Base-by-base conservation (phyloP, 768 basidiomycete species). In the Pisolithus orientalis region DNA sequence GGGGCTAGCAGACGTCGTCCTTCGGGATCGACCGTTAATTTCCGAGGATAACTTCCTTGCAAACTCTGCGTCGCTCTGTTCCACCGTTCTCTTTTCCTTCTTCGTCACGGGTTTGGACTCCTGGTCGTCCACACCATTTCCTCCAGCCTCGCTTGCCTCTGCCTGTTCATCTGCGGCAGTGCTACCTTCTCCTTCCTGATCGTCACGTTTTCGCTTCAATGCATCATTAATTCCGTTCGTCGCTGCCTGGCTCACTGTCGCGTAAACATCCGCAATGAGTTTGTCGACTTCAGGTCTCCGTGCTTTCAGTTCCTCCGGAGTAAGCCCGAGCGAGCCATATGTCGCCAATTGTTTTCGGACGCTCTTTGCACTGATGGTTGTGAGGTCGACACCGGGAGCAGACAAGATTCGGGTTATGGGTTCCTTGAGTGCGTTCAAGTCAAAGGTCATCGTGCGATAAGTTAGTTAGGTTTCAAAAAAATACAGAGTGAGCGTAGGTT, bases 331-430 rank as follows among this genome's bases (percentile, higher is more conserved):
- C 75, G 54, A 71, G 50, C 52, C 53, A 50, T 68, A 62, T 54
- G 80, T 80, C 52, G 80, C 59, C 60, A 56, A 93, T 72, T 83
- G 80, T 63, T 85, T 86, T 57, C 94, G 82, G 60, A 96, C 91
- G 70, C 83, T 84, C 72, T 91, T 95, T 44, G 92, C 93, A 65
- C 84, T 88, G 68, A 93, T 89, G 44, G 85, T 87, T 44, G 74
- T 55, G 61, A 93, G 77, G 75, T 93, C 87, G 44, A 80, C 85
- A 44, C 81, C 84, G 3, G 90, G 90, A 17, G 85, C 84, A 29
- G 80, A 75, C 48, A 93, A 80, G 65, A 93, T 89, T 53, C 75
- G 71, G 57, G 75, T 76, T 63, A 93, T 85, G 53, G 72, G 75
- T 11, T 78, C 75, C 66, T 83, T 79, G 57, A 90, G 75, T 53